Percentiles rank a stretch among this genome's conserved stretches.
Evolutionary conservation across 208 protist species (phyloP).

Genomic region (Trypanosoma avium): DNA sequence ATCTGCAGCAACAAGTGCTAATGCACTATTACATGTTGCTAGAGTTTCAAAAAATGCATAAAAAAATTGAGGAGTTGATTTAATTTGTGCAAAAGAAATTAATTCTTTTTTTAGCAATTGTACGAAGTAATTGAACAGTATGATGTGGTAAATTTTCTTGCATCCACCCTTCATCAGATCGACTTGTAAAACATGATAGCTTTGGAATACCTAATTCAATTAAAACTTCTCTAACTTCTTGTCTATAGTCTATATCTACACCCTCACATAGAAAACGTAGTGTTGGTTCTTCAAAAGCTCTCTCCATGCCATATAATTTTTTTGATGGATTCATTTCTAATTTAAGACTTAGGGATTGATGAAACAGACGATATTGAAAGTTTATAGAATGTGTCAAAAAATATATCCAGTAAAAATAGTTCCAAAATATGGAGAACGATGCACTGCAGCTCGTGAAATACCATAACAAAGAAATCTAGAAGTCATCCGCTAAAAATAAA

Average conservation of each 20-base stretch:
- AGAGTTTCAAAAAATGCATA: slow-evolving; percentile 76
- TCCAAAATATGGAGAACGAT: not conserved
- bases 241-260: slow-evolving; percentile 80
- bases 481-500: not conserved
- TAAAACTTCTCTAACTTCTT: slow-evolving; percentile 69
- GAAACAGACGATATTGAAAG: slow-evolving; percentile 25
- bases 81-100: slow-evolving; percentile 79
- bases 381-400: not conserved
- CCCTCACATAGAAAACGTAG: slow-evolving; percentile 86
- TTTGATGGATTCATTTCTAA: slow-evolving; percentile 47
- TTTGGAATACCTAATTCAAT: slow-evolving; percentile 43
- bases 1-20: slow-evolving; percentile 74
- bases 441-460: slow-evolving; percentile 3
- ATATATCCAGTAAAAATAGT: not conserved
- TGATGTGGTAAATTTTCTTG: slow-evolving; percentile 22
- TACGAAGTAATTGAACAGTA: slow-evolving; percentile 60
- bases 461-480: not conserved
- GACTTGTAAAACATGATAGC: slow-evolving; percentile 53
- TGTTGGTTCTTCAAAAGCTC: slow-evolving; percentile 85
- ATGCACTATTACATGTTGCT: slow-evolving; percentile 53
- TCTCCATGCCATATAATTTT: slow-evolving; percentile 67
- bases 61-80: slow-evolving; percentile 71
- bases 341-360: slow-evolving; percentile 20
- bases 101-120: slow-evolving; percentile 51
- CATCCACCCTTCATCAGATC: slow-evolving; percentile 4